Conservation (phyloP, 2,329 filamentous ascomycete genomes). For the Alternaria angustiovoidea region DNA sequence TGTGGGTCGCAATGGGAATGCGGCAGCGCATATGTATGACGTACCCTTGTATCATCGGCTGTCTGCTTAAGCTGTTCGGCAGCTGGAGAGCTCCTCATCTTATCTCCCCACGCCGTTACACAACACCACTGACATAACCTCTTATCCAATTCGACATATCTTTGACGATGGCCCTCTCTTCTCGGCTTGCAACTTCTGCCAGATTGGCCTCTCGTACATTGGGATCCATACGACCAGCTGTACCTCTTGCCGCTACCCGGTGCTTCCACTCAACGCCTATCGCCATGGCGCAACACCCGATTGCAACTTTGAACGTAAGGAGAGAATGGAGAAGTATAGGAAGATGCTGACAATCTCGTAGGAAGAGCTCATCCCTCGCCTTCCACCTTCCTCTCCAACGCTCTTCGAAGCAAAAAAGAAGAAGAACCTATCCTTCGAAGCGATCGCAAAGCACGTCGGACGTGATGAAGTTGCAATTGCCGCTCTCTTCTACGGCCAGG, state of each 20-base stretch:
- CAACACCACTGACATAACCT: slow-evolving; percentile 7
- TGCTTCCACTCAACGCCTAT: slow-evolving; percentile 36
- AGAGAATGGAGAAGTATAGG: neutral
- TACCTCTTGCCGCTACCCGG: slow-evolving; percentile 32
- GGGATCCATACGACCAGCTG: slow-evolving; percentile 34
- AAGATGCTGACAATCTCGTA: slow-evolving; percentile 45
- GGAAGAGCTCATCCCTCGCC: slow-evolving; percentile 71
- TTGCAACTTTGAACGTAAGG: slow-evolving; percentile 50
- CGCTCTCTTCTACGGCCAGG: slow-evolving; percentile 90
- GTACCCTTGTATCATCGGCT: slow-evolving; percentile 21
- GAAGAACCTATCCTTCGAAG: slow-evolving; percentile 79
- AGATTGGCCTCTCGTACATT: slow-evolving; percentile 43
- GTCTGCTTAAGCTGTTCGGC: slow-evolving; percentile 25
- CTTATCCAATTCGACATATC: slow-evolving; percentile 23
- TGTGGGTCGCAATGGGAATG: slow-evolving; percentile 7
- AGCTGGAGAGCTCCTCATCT: slow-evolving; percentile 23
- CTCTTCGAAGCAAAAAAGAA: slow-evolving; percentile 83
- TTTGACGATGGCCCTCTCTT: slow-evolving; percentile 35
- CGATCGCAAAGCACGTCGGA: slow-evolving; percentile 75
- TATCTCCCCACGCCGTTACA: slow-evolving; percentile 26
- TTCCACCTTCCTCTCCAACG: slow-evolving; percentile 73
- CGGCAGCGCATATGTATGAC: slow-evolving; percentile 17
- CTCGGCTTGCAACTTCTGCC: slow-evolving; percentile 42
- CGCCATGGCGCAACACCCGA: slow-evolving; percentile 50
- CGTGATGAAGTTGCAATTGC: slow-evolving; percentile 86